These are phyloP conservation scores for Tylopilus orsonianus DNA, from an alignment of 1,284 basidiomycete species.

Conservation along the genomic window DNA sequence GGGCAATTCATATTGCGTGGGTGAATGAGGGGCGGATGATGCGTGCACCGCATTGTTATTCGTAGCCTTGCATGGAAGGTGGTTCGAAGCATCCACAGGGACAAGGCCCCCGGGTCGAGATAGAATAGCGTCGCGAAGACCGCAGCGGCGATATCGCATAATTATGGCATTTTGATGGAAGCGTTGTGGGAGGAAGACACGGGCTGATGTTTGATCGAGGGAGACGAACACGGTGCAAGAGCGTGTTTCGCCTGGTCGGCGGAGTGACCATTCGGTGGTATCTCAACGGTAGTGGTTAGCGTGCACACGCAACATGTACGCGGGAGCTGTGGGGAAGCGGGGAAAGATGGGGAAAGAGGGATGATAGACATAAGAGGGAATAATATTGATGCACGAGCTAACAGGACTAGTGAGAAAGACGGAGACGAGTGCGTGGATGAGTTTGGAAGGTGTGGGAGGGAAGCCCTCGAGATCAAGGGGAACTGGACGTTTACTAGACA, in stretches of 20 bases:
- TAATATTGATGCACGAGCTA: constrained; percentile 2
- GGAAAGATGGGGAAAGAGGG: constrained; percentile 22
- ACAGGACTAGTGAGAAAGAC: neutral
- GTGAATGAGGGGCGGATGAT: neutral
- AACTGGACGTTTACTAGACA: neutral
- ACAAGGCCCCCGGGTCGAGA: constrained; percentile 10
- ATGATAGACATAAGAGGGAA: constrained; percentile 7
- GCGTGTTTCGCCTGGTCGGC: constrained; percentile 10
- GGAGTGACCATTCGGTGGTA: neutral
- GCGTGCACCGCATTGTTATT: constrained; percentile 3
- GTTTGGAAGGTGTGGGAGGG: constrained; percentile 12
- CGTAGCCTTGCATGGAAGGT: neutral
- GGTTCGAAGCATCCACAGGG: constrained; percentile 6
- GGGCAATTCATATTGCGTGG: constrained; percentile 2
- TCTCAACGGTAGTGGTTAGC: neutral
- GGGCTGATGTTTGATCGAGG: constrained; percentile 19
- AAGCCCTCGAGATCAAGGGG: neutral
- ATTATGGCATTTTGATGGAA: constrained; percentile 26
- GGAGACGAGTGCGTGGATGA: neutral
- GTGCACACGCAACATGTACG: neutral
- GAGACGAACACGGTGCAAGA: constrained; percentile 13
- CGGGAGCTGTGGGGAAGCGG: constrained; percentile 25
- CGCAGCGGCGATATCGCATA: constrained; percentile 19
- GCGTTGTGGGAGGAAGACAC: constrained; percentile 25
- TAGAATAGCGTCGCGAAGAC: constrained; percentile 6